These are phyloP conservation scores for Trichoderma orchidacearum DNA, from an alignment of 495 filamentous ascomycete genomes.

Conservation along the genomic window DNA sequence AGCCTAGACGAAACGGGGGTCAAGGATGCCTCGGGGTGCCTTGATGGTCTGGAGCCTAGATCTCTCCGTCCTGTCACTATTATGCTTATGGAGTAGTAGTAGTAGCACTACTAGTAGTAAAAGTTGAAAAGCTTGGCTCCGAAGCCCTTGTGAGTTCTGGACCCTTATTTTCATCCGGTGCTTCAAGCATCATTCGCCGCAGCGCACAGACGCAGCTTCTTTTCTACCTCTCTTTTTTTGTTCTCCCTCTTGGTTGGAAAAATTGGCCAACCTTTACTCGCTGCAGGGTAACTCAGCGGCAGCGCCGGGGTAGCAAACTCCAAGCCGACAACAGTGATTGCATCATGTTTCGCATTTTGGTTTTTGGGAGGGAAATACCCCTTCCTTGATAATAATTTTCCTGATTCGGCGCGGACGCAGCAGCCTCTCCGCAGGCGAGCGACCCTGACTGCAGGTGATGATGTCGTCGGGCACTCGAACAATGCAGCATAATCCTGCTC, in stretches of 20 bases:
- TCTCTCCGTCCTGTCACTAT: too few species aligned
- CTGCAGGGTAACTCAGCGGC: neutral
- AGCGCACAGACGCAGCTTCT: neutral
- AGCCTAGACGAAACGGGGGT: neutral
- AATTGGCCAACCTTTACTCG: neutral
- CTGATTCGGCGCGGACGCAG: neutral
- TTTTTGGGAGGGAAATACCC: neutral
- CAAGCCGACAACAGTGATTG: neutral
- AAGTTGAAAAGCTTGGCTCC: neutral
- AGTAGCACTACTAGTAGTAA: too few species aligned
- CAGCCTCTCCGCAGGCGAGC: neutral
- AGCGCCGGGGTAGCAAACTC: too few species aligned
- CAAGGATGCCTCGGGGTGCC: neutral
- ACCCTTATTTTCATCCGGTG: too few species aligned
- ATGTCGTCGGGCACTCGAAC: too few species aligned
- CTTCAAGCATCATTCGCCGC: too few species aligned
- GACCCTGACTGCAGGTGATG: neutral
- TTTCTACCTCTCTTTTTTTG: neutral
- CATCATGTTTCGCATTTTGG: too few species aligned
- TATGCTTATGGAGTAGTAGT: too few species aligned
- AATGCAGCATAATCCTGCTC: neutral
- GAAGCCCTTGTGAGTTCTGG: too few species aligned
- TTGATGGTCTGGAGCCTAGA: too few species aligned
- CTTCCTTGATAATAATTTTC: neutral
- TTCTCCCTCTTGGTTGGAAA: neutral